These are phyloP conservation scores for Acacia crassicarpa DNA, from an alignment of 306 rosid genomes.

Conservation along the genomic window DNA sequence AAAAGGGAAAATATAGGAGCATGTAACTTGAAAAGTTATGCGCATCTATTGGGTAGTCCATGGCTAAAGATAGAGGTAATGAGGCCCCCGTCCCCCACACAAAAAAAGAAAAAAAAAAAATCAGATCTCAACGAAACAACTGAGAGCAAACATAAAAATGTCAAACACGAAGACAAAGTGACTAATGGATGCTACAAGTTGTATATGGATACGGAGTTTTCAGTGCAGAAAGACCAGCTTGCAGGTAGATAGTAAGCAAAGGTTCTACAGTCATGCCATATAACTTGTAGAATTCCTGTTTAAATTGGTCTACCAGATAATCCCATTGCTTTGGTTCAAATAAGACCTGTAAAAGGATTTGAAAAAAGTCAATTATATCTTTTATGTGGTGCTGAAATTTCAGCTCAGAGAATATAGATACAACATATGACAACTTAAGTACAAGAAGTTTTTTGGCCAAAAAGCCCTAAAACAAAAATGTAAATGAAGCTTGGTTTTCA, in stretches of 20 bases:
- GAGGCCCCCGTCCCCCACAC: background rate
- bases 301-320: slow-evolving; percentile 81
- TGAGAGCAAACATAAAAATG: background rate
- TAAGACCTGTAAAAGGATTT: slow-evolving; percentile 64
- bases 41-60: slow-evolving; percentile 14
- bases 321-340: slow-evolving; percentile 98
- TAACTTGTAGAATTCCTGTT: slow-evolving; percentile 97
- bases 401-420: slow-evolving; percentile 17
- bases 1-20: slow-evolving; percentile 2
- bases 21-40: background rate
- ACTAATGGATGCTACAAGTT: background rate
- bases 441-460: background rate
- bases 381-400: background rate
- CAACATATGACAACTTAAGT: background rate
- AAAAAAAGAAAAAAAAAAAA: background rate
- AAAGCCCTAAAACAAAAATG: background rate
- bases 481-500: background rate
- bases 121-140: background rate
- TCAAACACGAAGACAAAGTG: background rate
- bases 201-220: slow-evolving; percentile 89
- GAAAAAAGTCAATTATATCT: background rate
- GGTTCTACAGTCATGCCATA: slow-evolving; percentile 98
- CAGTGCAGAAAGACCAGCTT: slow-evolving; percentile 94
- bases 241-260: slow-evolving; percentile 84
- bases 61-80: background rate